Percentiles rank a stretch among this genome's conserved stretches.
Conservation (phyloP, 805 yeast genomes). For the Metschnikowia colocasiae region DNA sequence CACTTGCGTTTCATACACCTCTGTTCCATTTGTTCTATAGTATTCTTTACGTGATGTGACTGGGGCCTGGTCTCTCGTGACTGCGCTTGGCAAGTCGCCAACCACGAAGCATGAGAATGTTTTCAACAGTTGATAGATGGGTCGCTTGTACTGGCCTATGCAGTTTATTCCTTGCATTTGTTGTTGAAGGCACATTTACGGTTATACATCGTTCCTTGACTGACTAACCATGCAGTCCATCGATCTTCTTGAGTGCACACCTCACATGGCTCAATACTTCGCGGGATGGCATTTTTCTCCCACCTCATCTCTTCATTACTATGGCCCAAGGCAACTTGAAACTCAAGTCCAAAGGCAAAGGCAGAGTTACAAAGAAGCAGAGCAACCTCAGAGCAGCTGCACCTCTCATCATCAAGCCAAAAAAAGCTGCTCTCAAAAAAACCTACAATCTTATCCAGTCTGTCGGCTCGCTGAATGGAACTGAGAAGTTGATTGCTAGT, state of each 20-base stretch:
- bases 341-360: slow-evolving; percentile 44
- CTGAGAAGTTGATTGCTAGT: slow-evolving; percentile 83
- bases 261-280: background rate
- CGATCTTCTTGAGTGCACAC: background rate
- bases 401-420: slow-evolving; percentile 67
- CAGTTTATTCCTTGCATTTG: no score
- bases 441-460: slow-evolving; percentile 56
- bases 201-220: no score
- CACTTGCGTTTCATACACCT: no score
- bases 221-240: background rate
- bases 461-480: slow-evolving; percentile 29
- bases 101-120: no score
- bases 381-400: slow-evolving; percentile 64
- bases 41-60: no score
- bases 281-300: background rate
- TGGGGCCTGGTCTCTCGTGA: no score
- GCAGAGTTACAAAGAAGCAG: slow-evolving; percentile 63
- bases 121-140: no score
- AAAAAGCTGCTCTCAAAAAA: slow-evolving; percentile 46
- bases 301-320: background rate
- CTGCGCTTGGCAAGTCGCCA: no score
- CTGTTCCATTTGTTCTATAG: no score
- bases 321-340: slow-evolving; percentile 80
- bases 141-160: no score
- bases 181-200: no score